These are phyloP conservation scores for Nepenthes mirabilis DNA, from an alignment of 148 eudicot species.

Conservation along the genomic window DNA sequence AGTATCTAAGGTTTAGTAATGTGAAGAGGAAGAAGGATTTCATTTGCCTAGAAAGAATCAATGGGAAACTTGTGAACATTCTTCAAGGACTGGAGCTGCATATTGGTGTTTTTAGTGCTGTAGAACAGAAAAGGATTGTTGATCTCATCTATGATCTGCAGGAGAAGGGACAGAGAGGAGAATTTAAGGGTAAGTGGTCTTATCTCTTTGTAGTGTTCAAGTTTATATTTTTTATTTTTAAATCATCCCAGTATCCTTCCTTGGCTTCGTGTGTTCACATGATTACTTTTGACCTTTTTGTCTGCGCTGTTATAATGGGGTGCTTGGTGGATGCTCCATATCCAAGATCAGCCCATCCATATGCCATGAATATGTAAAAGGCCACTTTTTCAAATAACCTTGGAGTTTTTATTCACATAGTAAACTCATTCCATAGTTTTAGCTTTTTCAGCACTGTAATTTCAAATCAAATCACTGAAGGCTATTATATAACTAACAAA, in stretches of 20 bases:
- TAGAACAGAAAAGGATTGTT: slow-evolving; percentile 77
- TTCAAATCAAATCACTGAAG: not conserved
- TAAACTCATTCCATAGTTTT: not conserved
- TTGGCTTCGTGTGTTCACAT: not conserved
- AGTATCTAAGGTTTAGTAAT: slow-evolving; percentile 46
- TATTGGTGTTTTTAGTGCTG: slow-evolving; percentile 76
- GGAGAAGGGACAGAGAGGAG: slow-evolving; percentile 61
- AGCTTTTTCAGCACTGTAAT: not conserved
- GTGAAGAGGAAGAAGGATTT: slow-evolving; percentile 76
- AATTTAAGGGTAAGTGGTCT: slow-evolving; percentile 60
- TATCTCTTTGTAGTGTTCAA: not conserved
- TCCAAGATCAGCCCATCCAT: too few relatives aligned
- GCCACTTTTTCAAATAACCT: too few relatives aligned
- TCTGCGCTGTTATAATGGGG: too few relatives aligned
- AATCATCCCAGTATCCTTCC: not conserved
- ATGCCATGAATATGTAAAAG: too few relatives aligned
- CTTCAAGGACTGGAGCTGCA: slow-evolving; percentile 89
- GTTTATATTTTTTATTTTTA: not conserved
- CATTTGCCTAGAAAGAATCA: slow-evolving; percentile 55
- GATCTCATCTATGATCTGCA: slow-evolving; percentile 40
- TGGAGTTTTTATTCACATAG: not conserved
- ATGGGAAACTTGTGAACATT: slow-evolving; percentile 59
- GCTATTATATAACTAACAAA: not conserved
- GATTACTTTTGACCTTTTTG: too few relatives aligned
- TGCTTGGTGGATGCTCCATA: too few relatives aligned